phyloP scores from a whole-genome alignment of 108 stramenopile species.

The Cyclotella sp. region DNA sequence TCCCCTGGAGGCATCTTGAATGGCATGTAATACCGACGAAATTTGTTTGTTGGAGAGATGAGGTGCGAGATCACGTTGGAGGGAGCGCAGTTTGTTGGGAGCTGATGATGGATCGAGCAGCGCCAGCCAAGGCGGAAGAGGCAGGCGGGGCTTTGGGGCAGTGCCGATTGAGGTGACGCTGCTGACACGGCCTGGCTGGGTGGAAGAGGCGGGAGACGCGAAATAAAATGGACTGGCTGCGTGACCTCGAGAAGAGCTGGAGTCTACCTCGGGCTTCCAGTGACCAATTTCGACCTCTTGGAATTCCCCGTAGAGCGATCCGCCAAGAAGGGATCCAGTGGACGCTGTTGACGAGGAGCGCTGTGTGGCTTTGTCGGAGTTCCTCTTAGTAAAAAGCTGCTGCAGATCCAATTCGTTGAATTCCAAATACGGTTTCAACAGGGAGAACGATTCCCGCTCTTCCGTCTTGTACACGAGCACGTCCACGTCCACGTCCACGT shows the following conservation, averaged over 20 bases:
- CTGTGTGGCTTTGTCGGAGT: background rate
- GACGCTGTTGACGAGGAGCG: background rate
- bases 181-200: constrained; percentile 17
- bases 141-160: background rate
- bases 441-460: constrained; percentile 22
- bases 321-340: background rate
- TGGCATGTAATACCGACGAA: constrained; percentile 55
- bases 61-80: constrained; percentile 33
- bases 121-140: constrained; percentile 44
- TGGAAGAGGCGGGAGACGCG: constrained; percentile 3
- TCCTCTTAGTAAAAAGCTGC: constrained; percentile 26
- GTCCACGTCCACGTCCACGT: constrained; percentile 1
- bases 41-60: constrained; percentile 45
- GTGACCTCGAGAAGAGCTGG: background rate
- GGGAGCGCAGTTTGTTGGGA: constrained; percentile 23
- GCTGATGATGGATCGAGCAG: constrained; percentile 21
- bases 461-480: constrained; percentile 26
- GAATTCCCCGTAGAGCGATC: constrained; percentile 43
- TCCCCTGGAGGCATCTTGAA: constrained; percentile 60
- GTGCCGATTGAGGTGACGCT: background rate
- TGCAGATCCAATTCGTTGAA: constrained; percentile 46
- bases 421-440: constrained; percentile 44
- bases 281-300: constrained; percentile 48
- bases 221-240: constrained; percentile 32
- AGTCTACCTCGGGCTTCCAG: constrained; percentile 6